Evolutionary conservation across 2,329 filamentous ascomycete species (phyloP), one percentile per base, ranked within the genome.

Genomic region (Alternaria triticina): DNA sequence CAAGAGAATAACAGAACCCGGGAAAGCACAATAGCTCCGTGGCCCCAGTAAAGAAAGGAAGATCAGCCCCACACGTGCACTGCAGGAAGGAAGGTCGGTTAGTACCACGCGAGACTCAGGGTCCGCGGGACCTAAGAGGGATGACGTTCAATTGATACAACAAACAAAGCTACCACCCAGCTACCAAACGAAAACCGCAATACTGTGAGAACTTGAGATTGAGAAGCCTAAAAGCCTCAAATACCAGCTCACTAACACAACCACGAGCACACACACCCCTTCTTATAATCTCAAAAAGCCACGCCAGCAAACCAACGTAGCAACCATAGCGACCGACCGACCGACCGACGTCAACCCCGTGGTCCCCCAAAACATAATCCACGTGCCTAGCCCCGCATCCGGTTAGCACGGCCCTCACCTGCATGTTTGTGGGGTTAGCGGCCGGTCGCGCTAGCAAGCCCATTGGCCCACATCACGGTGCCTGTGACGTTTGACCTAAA

Each of bases 91-190:
- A 27, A 56, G 40, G 51, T 55, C 30, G 52, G 59, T 52, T 46
- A 40, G 36, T 57, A 43, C 40, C 36, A 23, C 49, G 20, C 40
- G 23, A 40, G 23, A 51, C 22, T 17, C 28, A 47, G 46, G 55
- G 55, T 58, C 45, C 55, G 55, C 46, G 45, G 49, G 40, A 30
- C 13, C 20, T 40, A 54, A 33, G 23, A 10, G 36, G 36, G 57
- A 58, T 62, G 59, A 62, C 59, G 59, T 58, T 54, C 47, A 40
- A 54, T 58, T 62, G 59, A 54, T 62, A 58, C 47, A 52, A 58
- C 25, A 23, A 46, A 54, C 17, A 27, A 47, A 56, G 20, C 54
- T 33, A 33, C 30, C 17, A 22, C 22, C 9, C 9, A 40, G 33
- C 17, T 17, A 23, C n/a, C 12, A 22, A 23, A 57, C 30, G 20